Base-by-base conservation (phyloP, 2,329 filamentous ascomycete species). In the Fusarium poae region DNA sequence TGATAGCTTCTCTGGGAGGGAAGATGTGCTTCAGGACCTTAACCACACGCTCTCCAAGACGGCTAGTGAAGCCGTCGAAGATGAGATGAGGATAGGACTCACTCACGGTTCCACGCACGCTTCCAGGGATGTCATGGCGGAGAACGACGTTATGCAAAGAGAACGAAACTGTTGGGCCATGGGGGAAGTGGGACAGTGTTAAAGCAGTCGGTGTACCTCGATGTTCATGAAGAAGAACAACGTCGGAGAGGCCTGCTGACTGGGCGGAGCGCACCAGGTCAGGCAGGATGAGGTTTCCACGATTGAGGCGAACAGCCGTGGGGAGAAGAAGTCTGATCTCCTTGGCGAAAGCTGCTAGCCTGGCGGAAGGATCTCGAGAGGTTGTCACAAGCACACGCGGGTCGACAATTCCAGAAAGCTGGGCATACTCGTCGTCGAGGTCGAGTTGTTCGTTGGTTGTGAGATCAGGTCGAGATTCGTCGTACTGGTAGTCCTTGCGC, bases 21-120 rank as follows among this genome's bases (percentile, higher is more conserved):
- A 97, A 99, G 4, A 97, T 82, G 73, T 99, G 95, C 79, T 98
- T 97, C 42, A 99, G 80, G 16, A 98, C 92, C 78, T 97, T 94
- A 52, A 94, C 92, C 18, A 97, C 89, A 20, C 96, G 88, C 74
- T 90, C 86, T 56, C 96, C 96, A 8, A 98, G 83, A 34, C 87
- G 87, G 8, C 92, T 93, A 7, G 86, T 91, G 81, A 99, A 98
- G 4, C 94, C 94, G 75, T 99, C 96, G 74, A 99, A 98, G 67
- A 99, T 92, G 4, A 99, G 84, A 76, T 98, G 95, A 0, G 96
- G 96, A 74, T 97, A 99, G 37, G 89, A 91, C 80, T 99, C 96
- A 65, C 89, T 93, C 48, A 97, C 93, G 2, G 94, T 97, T 48
- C 96, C 96, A 60, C 92, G 88, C 11, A 93, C 88, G 42, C 91